Evolutionary conservation across 2,329 filamentous ascomycete genomes (phyloP).

Genomic region (Pyrenochaeta sp.): DNA sequence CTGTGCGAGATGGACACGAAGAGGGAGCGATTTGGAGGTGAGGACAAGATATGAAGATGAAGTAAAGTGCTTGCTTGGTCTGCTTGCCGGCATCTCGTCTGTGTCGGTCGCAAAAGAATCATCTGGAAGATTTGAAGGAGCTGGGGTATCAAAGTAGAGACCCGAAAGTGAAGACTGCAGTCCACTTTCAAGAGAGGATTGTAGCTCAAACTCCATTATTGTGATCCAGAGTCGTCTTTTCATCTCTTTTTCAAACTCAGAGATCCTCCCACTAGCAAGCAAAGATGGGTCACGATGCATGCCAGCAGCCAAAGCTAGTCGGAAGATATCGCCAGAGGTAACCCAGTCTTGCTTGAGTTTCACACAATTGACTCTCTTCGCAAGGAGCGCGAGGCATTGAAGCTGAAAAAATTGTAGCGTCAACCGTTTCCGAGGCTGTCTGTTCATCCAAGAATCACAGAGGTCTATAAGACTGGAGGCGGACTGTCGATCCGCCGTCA

Average conservation of each 20-base stretch:
- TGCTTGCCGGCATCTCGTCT: slow-evolving; percentile 28
- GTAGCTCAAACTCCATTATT: slow-evolving; percentile 64
- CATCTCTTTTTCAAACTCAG: slow-evolving; percentile 60
- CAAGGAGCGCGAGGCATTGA: slow-evolving; percentile 59
- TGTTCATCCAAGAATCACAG: slow-evolving; percentile 52
- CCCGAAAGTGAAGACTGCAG: slow-evolving; percentile 55
- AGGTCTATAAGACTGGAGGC: slow-evolving; percentile 49
- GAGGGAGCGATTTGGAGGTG: slow-evolving; percentile 33
- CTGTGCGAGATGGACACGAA: slow-evolving; percentile 42
- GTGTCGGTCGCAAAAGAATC: slow-evolving; percentile 51
- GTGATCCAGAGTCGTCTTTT: slow-evolving; percentile 65
- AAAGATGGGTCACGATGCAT: slow-evolving; percentile 59
- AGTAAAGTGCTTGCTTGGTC: slow-evolving; percentile 39
- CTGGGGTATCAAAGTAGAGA: slow-evolving; percentile 58
- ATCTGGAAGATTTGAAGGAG: slow-evolving; percentile 61
- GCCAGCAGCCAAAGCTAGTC: slow-evolving; percentile 61
- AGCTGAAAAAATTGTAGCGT: slow-evolving; percentile 60
- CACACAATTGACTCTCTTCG: slow-evolving; percentile 59
- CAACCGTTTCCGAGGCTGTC: slow-evolving; percentile 61
- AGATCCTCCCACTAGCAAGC: slow-evolving; percentile 40
- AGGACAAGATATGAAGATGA: slow-evolving; percentile 36
- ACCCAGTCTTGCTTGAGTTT: slow-evolving; percentile 64
- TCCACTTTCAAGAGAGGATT: slow-evolving; percentile 63
- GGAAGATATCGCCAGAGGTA: slow-evolving; percentile 58
- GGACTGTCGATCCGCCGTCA: slow-evolving; percentile 49